phyloP scores from a whole-genome alignment of 106 monocot genomes.

The Dactylorhiza incarnata region DNA sequence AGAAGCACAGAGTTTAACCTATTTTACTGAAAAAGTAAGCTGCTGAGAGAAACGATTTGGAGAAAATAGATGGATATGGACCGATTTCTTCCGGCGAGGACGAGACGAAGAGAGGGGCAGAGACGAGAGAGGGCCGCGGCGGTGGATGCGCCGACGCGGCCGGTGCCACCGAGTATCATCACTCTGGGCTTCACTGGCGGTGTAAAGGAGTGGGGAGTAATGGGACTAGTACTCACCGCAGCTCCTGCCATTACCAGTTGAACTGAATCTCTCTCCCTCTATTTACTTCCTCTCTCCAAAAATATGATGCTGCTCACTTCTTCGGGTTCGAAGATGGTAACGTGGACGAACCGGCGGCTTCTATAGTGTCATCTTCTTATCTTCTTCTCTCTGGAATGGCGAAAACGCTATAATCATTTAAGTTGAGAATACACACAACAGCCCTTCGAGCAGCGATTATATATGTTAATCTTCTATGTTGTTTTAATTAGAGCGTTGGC shows the following conservation, averaged over 20 bases:
- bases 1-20: not conserved
- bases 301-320: not conserved
- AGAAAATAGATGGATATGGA: not conserved
- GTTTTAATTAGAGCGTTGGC: no score
- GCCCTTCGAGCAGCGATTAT: no score
- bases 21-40: not conserved
- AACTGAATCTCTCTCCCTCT: not conserved
- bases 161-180: constrained; percentile 82
- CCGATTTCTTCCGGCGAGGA: constrained; percentile 83
- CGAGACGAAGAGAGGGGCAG: constrained; percentile 56
- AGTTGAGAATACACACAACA: no score
- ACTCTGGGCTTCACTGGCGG: constrained; percentile 33
- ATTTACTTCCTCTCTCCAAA: not conserved
- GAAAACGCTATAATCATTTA: no score
- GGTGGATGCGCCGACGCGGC: constrained; percentile 82
- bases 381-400: not conserved
- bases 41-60: not conserved
- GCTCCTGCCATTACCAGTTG: constrained; percentile 4
- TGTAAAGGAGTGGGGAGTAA: constrained; percentile 2
- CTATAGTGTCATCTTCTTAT: not conserved
- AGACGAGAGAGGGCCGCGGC: constrained; percentile 74
- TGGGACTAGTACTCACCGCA: constrained; percentile 1
- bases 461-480: no score
- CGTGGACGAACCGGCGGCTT: not conserved
- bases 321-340: no score